phyloP scores from a whole-genome alignment of 768 basidiomycete genomes.

The Leccinum subgranulosum region DNA sequence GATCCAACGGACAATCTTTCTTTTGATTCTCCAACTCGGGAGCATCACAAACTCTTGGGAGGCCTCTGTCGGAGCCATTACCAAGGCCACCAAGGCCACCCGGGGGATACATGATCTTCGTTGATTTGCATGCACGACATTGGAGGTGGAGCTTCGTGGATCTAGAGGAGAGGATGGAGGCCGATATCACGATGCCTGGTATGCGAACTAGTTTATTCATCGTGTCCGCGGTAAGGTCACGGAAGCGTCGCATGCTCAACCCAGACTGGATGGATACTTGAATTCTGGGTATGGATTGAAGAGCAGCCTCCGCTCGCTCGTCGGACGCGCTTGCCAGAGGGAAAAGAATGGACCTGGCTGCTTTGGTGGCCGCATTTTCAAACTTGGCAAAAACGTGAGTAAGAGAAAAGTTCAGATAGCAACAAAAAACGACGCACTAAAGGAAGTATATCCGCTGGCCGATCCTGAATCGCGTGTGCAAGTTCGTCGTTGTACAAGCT shows the following conservation, averaged over 20 bases:
- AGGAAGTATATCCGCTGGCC: conserved; percentile 85
- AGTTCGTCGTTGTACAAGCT: conserved; percentile 94
- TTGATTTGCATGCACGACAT: conserved; percentile 85
- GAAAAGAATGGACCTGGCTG: conserved; percentile 80
- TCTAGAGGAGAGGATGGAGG: conserved; percentile 88
- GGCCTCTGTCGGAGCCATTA: conserved; percentile 75
- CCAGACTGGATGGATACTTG: conserved; percentile 90
- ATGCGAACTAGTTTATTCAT: conserved; percentile 96
- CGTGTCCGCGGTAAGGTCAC: conserved; percentile 89
- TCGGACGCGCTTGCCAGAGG: conserved; percentile 62
- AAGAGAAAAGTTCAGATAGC: neutral
- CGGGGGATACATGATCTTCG: conserved; percentile 73
- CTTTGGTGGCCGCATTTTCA: conserved; percentile 84
- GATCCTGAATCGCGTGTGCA: conserved; percentile 85
- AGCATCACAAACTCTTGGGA: conserved; percentile 88
- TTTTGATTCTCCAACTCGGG: conserved; percentile 75
- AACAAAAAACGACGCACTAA: conserved; percentile 49
- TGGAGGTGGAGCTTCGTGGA: conserved; percentile 91
- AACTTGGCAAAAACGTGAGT: conserved; percentile 50
- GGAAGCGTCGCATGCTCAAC: conserved; percentile 89
- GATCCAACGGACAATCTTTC: conserved; percentile 95
- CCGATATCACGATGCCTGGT: conserved; percentile 97
- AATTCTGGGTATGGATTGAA: conserved; percentile 59
- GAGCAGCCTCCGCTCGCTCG: conserved; percentile 44
- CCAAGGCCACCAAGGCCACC: conserved; percentile 86